phyloP scores from a whole-genome alignment of 192 early-diverging fungal genomes.

The Chytriomyces sp. region DNA sequence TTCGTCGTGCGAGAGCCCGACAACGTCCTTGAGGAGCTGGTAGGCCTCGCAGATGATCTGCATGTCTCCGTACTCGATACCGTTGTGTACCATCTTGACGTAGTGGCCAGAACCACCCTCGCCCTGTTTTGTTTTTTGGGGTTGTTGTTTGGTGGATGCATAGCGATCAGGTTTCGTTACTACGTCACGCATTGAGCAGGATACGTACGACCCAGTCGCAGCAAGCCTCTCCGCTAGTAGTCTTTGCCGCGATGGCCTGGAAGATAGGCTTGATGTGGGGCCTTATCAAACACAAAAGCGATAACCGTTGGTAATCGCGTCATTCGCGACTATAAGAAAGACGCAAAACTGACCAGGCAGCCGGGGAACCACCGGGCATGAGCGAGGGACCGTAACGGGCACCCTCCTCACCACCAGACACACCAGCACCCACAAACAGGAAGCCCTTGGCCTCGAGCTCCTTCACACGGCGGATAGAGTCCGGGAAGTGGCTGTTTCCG shows the following conservation, averaged over 20 bases:
- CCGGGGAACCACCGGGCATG: slow-evolving; percentile 95
- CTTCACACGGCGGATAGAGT: slow-evolving; percentile 88
- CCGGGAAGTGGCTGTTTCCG: slow-evolving; percentile 98
- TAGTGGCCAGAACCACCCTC: slow-evolving; percentile 97
- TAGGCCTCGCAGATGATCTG: slow-evolving; percentile 98
- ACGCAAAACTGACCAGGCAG: slow-evolving; percentile 74
- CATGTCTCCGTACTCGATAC: slow-evolving; percentile 99
- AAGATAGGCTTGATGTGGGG: slow-evolving; percentile 92
- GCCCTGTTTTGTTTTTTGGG: slow-evolving; percentile 35
- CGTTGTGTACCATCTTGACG: slow-evolving; percentile 99
- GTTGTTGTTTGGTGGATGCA: background rate
- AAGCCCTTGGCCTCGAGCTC: slow-evolving; percentile 88
- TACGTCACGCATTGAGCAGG: background rate
- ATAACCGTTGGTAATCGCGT: background rate
- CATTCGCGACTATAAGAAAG: background rate
- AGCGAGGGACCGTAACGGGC: slow-evolving; percentile 94
- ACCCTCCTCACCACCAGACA: slow-evolving; percentile 99
- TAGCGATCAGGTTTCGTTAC: background rate
- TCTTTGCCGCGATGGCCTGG: slow-evolving; percentile 92
- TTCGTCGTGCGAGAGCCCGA: slow-evolving; percentile 81
- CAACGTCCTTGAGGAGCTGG: slow-evolving; percentile 86
- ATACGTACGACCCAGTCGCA: slow-evolving; percentile 91
- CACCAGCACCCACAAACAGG: slow-evolving; percentile 94
- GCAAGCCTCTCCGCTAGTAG: slow-evolving; percentile 84
- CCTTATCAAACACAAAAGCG: slow-evolving; percentile 39